Percentiles rank a stretch among this genome's conserved stretches.
These are phyloP conservation scores for Pulicaria dysenterica DNA, from an alignment of 129 eudicot species.

Conservation along the genomic window DNA sequence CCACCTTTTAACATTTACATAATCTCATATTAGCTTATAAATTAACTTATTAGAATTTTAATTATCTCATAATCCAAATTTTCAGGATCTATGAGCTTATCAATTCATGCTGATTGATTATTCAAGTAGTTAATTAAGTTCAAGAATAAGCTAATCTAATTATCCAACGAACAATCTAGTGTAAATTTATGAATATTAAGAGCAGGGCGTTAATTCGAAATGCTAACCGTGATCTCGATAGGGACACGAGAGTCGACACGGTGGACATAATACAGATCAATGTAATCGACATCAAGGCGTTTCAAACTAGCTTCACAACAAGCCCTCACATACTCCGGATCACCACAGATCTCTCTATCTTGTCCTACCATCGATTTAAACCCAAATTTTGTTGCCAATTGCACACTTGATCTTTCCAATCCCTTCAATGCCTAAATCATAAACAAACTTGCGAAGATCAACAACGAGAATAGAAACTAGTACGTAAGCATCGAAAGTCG, in stretches of 20 bases:
- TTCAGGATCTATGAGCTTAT: too few relatives aligned
- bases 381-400: conserved; percentile 39
- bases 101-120: too few relatives aligned
- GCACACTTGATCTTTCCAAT: conserved; percentile 35
- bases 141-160: too few relatives aligned
- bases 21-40: too few relatives aligned
- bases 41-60: too few relatives aligned
- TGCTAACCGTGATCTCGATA: conserved; percentile 46
- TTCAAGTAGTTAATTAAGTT: too few relatives aligned
- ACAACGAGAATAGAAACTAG: not conserved
- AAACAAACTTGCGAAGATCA: not conserved
- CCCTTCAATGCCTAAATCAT: conserved; percentile 37
- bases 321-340: conserved; percentile 47
- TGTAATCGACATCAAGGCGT: conserved; percentile 46
- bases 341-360: conserved; percentile 28
- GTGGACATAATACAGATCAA: conserved; percentile 45
- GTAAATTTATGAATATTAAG: not conserved
- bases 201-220: not conserved
- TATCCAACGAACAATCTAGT: not conserved
- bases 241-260: conserved; percentile 44
- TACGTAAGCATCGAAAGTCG: not conserved
- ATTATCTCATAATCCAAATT: too few relatives aligned
- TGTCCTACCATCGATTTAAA: conserved; percentile 34
- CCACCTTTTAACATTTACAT: too few relatives aligned
- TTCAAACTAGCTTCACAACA: conserved; percentile 50